These are phyloP conservation scores for Magnolia changhungtana DNA, from an alignment of 164 flowering plant genomes.

Conservation along the genomic window DNA sequence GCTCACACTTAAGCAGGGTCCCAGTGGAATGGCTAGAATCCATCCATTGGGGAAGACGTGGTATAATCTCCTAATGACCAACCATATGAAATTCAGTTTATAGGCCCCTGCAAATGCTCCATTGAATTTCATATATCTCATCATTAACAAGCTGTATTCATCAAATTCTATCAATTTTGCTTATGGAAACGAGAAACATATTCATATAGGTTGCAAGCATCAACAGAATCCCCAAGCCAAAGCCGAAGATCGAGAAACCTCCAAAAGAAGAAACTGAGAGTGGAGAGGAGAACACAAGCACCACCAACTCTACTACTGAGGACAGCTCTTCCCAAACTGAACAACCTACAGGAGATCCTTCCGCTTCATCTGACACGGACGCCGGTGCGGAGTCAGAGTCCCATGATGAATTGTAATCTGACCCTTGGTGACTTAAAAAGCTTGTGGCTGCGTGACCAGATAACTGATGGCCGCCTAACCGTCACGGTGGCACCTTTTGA, in stretches of 20 bases:
- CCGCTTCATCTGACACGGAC: neutral
- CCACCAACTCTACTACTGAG: slow-evolving; percentile 18
- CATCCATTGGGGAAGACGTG: slow-evolving; percentile 29
- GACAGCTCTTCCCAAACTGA: slow-evolving; percentile 17
- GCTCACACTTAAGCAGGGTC: too few relatives aligned
- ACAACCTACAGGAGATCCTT: slow-evolving; percentile 16
- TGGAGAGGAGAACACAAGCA: slow-evolving; percentile 12
- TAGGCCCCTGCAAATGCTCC: too few relatives aligned
- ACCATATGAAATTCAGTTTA: too few relatives aligned
- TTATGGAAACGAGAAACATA: too few relatives aligned
- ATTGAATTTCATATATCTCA: too few relatives aligned
- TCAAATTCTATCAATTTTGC: too few relatives aligned
- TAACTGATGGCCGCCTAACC: neutral
- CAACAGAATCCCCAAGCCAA: slow-evolving; percentile 87
- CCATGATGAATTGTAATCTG: slow-evolving; percentile 30
- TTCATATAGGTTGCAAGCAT: slow-evolving; percentile 54
- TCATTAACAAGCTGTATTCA: too few relatives aligned
- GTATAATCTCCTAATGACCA: too few relatives aligned
- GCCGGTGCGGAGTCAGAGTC: slow-evolving; percentile 4
- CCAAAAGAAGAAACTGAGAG: slow-evolving; percentile 54
- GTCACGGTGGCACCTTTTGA: neutral
- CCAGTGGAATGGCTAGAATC: too few relatives aligned
- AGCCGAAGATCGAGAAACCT: slow-evolving; percentile 83
- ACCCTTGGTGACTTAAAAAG: neutral
- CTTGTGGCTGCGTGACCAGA: neutral